Evolutionary conservation across 768 basidiomycete genomes (phyloP).

Genomic region (Leccinum ochraceum): DNA sequence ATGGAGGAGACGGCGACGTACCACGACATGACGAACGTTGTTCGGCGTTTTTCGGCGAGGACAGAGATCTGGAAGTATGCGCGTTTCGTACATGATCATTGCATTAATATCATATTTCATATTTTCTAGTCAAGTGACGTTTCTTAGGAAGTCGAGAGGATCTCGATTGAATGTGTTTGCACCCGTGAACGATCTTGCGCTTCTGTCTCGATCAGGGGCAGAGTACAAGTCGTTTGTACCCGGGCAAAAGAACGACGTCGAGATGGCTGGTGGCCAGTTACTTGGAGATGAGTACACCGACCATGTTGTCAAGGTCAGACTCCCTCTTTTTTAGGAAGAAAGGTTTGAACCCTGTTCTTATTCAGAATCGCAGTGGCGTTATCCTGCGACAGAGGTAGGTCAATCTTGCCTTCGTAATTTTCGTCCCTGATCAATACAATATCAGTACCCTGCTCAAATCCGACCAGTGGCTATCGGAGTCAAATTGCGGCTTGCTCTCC

Average conservation of each 20-base stretch:
- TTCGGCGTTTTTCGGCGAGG: conserved; percentile 42
- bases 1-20: no score
- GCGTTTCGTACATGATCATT: neutral
- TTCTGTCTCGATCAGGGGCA: conserved; percentile 69
- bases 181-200: conserved; percentile 85
- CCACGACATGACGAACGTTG: no score
- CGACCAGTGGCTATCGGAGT: conserved; percentile 85
- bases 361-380: conserved; percentile 87
- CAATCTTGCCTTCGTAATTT: conserved; percentile 8
- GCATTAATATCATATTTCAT: neutral
- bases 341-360: neutral
- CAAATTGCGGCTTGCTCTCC: conserved; percentile 59
- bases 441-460: conserved; percentile 84
- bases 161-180: conserved; percentile 88
- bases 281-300: conserved; percentile 95
- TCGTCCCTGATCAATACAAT: neutral
- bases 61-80: conserved; percentile 93
- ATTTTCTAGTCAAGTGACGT: conserved; percentile 73
- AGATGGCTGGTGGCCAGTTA: conserved; percentile 78
- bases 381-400: conserved; percentile 85
- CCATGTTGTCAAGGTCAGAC: conserved; percentile 81
- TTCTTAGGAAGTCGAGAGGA: conserved; percentile 78
- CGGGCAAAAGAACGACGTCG: conserved; percentile 73
- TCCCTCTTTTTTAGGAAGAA: neutral
- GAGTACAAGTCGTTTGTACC: conserved; percentile 56